Evolutionary conservation across 345 rosid genomes (phyloP).

Genomic region (Dovyalis caffra): DNA sequence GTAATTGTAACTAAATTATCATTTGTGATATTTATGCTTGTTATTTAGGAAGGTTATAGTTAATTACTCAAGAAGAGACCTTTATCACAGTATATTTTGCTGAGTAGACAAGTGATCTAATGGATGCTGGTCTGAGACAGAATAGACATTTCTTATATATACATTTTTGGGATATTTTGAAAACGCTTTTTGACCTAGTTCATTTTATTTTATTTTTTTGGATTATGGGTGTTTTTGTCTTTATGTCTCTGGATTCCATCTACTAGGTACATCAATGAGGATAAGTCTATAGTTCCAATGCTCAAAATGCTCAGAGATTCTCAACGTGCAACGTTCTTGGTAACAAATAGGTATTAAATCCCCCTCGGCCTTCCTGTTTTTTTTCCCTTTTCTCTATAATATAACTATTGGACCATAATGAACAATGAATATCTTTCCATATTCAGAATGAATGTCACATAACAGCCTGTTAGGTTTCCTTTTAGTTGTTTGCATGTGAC

Average conservation of each 20-base stretch:
- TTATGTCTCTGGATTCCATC: not conserved
- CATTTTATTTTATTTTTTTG: not conserved
- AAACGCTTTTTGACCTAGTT: not conserved
- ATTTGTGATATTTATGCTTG: too few relatives aligned
- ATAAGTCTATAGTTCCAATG: constrained; percentile 69
- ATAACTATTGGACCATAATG: not conserved
- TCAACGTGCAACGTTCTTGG: constrained; percentile 92
- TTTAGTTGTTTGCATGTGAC: not conserved
- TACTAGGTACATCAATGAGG: constrained; percentile 82
- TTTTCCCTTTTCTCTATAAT: not conserved
- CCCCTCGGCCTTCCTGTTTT: not conserved
- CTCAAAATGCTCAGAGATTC: constrained; percentile 89
- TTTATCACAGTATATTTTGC: too few relatives aligned
- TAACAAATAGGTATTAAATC: constrained; percentile 76
- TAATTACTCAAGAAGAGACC: too few relatives aligned
- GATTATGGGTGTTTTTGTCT: not conserved
- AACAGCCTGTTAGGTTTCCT: not conserved
- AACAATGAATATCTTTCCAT: not conserved
- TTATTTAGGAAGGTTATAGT: too few relatives aligned
- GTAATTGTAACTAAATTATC: too few relatives aligned
- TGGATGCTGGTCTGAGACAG: too few relatives aligned
- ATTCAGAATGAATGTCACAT: not conserved
- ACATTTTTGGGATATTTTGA: too few relatives aligned
- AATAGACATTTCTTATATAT: too few relatives aligned
- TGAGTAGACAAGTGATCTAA: too few relatives aligned